Conservation (phyloP, 805 yeast species). For the Pichia heedii region DNA sequence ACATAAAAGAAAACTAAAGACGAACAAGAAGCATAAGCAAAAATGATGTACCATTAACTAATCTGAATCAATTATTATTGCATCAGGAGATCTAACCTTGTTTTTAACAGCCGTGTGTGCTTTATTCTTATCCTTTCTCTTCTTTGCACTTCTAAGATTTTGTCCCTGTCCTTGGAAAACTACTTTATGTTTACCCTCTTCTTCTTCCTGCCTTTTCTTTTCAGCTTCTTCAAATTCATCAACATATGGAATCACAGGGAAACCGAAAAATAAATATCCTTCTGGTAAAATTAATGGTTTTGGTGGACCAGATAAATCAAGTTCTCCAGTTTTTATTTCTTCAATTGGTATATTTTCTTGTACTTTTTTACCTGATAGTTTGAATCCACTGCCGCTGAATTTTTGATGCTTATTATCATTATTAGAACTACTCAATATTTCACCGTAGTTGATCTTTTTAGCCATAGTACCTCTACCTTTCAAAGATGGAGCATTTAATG, state of each 20-base stretch:
- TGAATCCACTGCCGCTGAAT: slow-evolving; percentile 60
- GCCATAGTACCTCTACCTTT: slow-evolving; percentile 65
- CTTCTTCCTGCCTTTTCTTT: slow-evolving; percentile 12
- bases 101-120: slow-evolving; percentile 49
- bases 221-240: slow-evolving; percentile 29
- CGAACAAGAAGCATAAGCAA: too few relatives aligned
- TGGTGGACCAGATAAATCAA: slow-evolving; percentile 52
- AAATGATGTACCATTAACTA: background rate
- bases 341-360: slow-evolving; percentile 10
- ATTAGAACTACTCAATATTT: slow-evolving; percentile 39
- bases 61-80: slow-evolving; percentile 64
- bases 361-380: slow-evolving; percentile 53
- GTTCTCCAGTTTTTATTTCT: slow-evolving; percentile 18
- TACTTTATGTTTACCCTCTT: background rate
- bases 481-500: slow-evolving; percentile 28
- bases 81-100: slow-evolving; percentile 63
- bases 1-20: too few relatives aligned
- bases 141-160: slow-evolving; percentile 46
- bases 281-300: slow-evolving; percentile 67
- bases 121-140: slow-evolving; percentile 51
- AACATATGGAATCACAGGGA: slow-evolving; percentile 54
- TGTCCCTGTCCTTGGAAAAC: slow-evolving; percentile 64
- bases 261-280: slow-evolving; percentile 90
- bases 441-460: slow-evolving; percentile 54
- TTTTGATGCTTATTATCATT: slow-evolving; percentile 18